phyloP scores from a whole-genome alignment of 352 stramenopile genomes.

The Globisporangium perplexum region DNA sequence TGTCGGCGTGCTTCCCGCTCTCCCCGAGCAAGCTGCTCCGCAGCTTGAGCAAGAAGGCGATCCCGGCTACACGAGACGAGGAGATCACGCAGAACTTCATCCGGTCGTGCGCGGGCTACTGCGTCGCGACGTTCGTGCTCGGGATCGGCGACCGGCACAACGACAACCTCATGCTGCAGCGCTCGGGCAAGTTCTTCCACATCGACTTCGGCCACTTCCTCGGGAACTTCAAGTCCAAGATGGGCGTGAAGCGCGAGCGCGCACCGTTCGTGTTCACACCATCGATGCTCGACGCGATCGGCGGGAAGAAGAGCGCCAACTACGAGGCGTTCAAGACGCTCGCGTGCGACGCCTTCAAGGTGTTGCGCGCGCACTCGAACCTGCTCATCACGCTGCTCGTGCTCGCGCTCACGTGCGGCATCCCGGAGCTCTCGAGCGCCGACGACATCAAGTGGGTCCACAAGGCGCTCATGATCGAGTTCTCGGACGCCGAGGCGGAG shows the following conservation, averaged over 20 bases:
- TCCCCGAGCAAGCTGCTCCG: slow-evolving; percentile 32
- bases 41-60: slow-evolving; percentile 20
- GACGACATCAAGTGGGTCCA: slow-evolving; percentile 79
- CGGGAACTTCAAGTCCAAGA: slow-evolving; percentile 93
- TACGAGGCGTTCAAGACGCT: slow-evolving; percentile 73
- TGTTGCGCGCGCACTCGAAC: slow-evolving; percentile 71
- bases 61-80: slow-evolving; percentile 20
- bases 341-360: slow-evolving; percentile 59
- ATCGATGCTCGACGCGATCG: slow-evolving; percentile 85
- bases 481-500: slow-evolving; percentile 55
- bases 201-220: slow-evolving; percentile 97
- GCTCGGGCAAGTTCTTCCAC: slow-evolving; percentile 92
- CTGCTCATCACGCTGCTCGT: slow-evolving; percentile 80
- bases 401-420: slow-evolving; percentile 71
- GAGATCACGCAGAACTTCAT: slow-evolving; percentile 87
- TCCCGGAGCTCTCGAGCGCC: slow-evolving; percentile 65
- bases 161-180: slow-evolving; percentile 95
- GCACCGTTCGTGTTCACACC: slow-evolving; percentile 91
- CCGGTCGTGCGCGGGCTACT: slow-evolving; percentile 88
- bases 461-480: slow-evolving; percentile 73
- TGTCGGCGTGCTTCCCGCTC: slow-evolving; percentile 50
- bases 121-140: slow-evolving; percentile 91
- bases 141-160: slow-evolving; percentile 93
- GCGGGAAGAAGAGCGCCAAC: slow-evolving; percentile 63
- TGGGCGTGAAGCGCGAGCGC: slow-evolving; percentile 88